Percentiles rank a stretch among this genome's conserved stretches.
phyloP scores from a whole-genome alignment of 129 eudicot genomes.

The Escallonia rubra region DNA sequence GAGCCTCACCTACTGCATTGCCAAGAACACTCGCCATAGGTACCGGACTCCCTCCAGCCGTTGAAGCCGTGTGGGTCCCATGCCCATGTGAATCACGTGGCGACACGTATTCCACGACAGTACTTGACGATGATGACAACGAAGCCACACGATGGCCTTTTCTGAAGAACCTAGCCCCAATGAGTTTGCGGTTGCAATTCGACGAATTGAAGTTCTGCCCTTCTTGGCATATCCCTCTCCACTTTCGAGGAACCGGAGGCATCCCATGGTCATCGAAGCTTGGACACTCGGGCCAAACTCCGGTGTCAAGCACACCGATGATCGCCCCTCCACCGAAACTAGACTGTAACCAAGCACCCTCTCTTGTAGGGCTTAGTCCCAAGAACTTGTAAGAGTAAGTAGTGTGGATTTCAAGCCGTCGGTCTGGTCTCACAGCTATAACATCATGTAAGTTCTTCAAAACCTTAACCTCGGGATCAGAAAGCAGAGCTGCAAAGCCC shows the following conservation, averaged over 20 bases:
- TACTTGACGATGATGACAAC: conserved; percentile 24
- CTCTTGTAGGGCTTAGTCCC: conserved; percentile 42
- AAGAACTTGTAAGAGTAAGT: conserved; percentile 91
- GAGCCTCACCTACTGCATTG: conserved; percentile 74
- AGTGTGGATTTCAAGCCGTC: conserved; percentile 55
- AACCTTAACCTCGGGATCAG: conserved; percentile 36
- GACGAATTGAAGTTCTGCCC: conserved; percentile 56
- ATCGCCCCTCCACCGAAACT: conserved; percentile 75
- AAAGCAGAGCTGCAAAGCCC: conserved; percentile 80
- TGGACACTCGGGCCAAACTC: conserved; percentile 97
- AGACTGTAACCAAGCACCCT: conserved; percentile 71
- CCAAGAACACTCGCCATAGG: conserved; percentile 74
- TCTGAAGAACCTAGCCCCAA: conserved; percentile 83
- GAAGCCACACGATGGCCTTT: conserved; percentile 84
- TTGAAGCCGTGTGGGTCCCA: conserved; percentile 96
- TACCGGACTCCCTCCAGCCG: conserved; percentile 75
- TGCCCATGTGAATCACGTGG: conserved; percentile 94
- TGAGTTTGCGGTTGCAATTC: conserved; percentile 65
- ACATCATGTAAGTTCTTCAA: conserved; percentile 46
- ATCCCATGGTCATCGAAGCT: conserved; percentile 68
- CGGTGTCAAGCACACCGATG: conserved; percentile 85
- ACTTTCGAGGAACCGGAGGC: conserved; percentile 73
- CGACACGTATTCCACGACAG: conserved; percentile 54
- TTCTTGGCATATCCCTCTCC: conserved; percentile 81
- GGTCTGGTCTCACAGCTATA: conserved; percentile 68